Base-by-base conservation (phyloP, 768 basidiomycete genomes). In the Favolaschia claudopus region DNA sequence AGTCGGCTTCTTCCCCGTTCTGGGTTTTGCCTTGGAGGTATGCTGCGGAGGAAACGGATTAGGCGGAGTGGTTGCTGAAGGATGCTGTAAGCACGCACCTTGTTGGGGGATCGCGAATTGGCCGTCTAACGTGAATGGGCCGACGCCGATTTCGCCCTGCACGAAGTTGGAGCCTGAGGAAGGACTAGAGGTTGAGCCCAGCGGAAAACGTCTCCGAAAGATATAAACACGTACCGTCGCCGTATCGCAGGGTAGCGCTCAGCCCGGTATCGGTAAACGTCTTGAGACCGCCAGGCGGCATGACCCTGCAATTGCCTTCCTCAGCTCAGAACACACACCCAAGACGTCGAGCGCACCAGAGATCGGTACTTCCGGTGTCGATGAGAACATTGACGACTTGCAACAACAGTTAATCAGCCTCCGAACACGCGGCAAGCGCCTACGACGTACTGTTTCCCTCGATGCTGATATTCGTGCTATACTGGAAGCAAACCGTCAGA, bases 361-460 rank as follows among this genome's bases (percentile, higher is more conserved):
- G 37, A 28, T 50, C 49, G 36, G 37, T 50, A 29, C 49, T 50
- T 25, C 49, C 49, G 1, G 49, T 50, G 37, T 50, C 49, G 3
- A 50, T 50, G 17, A 50, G 49, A 9, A 50, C 49, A 13, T 50
- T 50, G n/a, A 50, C 49, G 27, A 50, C 49, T 49, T 9, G 10
- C 24, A 9, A 14, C 19, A 7, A 17, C 5, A n/a, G n/a, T n/a
- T n/a, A n/a, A 27, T 28, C 19, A n/a, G n/a, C 2, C 17, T 49
- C 47, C 27, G 27, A 13, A 9, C 1, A 13, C n/a, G n/a, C 22
- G 4, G 22, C 27, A 6, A 13, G 24, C 9, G 27, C 10, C 7
- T 6, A 27, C 17, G 12, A 12, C 25, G 4, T 28, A 50, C 49
- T 29, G 4, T 50, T 19, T 17, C 49, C 49, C 9, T n/a, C n/a